Evolutionary conservation across 2,329 filamentous ascomycete genomes (phyloP).

Genomic region (Periconia digitata): DNA sequence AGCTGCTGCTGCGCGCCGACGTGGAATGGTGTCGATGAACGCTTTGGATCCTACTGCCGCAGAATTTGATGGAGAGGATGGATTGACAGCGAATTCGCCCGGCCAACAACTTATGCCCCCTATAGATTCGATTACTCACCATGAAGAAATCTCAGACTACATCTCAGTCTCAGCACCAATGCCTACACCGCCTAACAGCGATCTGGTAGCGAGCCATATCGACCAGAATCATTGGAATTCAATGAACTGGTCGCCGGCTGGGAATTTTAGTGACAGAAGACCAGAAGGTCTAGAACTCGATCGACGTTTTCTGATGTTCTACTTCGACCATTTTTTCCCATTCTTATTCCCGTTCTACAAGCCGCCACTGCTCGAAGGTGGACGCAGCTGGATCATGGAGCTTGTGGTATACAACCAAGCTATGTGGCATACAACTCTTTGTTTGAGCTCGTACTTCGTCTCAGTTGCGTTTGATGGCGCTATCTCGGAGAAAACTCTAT

Average conservation of each 20-base stretch:
- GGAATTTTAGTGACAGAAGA: conserved; percentile 1
- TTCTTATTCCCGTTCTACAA: conserved; percentile 66
- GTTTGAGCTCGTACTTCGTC: conserved; percentile 60
- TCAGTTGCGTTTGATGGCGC: conserved; percentile 4
- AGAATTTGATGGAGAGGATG: not conserved
- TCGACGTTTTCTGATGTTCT: conserved; percentile 39
- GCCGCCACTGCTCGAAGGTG: conserved; percentile 58
- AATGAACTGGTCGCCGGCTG: not conserved
- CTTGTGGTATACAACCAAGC: conserved; percentile 56
- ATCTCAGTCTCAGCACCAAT: not conserved
- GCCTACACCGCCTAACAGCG: conserved; percentile 1
- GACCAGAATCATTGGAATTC: conserved; percentile 1
- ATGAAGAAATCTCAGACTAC: not conserved
- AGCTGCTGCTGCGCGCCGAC: conserved; percentile 4
- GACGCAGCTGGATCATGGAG: conserved; percentile 62
- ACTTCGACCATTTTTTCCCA: conserved; percentile 64
- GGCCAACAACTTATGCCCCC: not conserved
- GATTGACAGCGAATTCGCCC: not conserved
- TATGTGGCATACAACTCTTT: conserved; percentile 15
- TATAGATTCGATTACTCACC: not conserved
- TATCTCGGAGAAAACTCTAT: not conserved
- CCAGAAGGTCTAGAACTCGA: conserved; percentile 7
- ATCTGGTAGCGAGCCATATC: conserved; percentile 3
- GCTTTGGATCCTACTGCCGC: conserved; percentile 4
- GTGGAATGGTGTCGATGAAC: conserved; percentile 1